A percentile compares a stretch with the other conserved stretches of the same genome.
These are phyloP conservation scores for Annulohypoxylon moriforme DNA, from an alignment of 495 filamentous ascomycete species.

Conservation along the genomic window DNA sequence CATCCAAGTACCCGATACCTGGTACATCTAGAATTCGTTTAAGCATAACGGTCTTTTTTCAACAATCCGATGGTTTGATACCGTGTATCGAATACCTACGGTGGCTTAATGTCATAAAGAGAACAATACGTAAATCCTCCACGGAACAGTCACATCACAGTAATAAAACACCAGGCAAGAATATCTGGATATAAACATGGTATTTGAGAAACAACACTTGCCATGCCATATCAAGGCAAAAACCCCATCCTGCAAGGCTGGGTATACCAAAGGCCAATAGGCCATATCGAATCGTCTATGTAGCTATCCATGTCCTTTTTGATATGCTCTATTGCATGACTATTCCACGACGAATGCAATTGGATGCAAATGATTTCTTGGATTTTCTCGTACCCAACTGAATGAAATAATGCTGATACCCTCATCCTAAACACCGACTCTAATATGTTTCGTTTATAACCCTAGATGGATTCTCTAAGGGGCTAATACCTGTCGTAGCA, in stretches of 20 bases:
- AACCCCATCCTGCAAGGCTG: neutral
- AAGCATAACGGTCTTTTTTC: constrained; percentile 5
- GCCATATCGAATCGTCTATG: constrained; percentile 1
- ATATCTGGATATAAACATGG: neutral
- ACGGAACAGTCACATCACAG: neutral
- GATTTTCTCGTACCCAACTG: constrained; percentile 1
- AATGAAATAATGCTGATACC: constrained; percentile 23
- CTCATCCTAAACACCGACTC: constrained; percentile 12
- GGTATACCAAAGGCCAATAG: constrained; percentile 9
- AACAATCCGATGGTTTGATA: neutral
- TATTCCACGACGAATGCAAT: constrained; percentile 1
- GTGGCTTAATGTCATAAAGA: neutral
- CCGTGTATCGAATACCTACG: neutral
- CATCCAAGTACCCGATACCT: no score
- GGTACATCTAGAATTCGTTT: neutral
- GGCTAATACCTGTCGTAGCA: constrained; percentile 90
- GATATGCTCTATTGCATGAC: neutral
- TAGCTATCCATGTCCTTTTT: constrained; percentile 2
- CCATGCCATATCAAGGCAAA: neutral
- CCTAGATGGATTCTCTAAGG: constrained; percentile 53
- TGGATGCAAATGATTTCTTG: constrained; percentile 10
- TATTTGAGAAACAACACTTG: no score
- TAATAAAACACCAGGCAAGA: neutral
- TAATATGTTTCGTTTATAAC: neutral
- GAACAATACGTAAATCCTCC: neutral